Conservation (phyloP, 2,329 filamentous ascomycete genomes). For the Colletotrichum tabaci region DNA sequence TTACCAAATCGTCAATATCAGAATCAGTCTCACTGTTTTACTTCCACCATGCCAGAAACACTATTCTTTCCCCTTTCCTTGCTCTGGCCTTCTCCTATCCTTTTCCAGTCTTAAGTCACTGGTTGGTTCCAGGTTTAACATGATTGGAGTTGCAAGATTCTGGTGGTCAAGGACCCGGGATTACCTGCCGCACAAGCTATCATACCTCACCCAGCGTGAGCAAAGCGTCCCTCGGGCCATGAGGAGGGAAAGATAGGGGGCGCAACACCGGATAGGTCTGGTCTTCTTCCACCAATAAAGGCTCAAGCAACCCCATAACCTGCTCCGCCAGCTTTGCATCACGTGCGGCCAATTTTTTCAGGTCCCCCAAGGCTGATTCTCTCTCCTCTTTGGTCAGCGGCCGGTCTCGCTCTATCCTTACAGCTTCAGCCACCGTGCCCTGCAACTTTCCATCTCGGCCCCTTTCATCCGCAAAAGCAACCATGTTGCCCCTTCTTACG, state of each 20-base stretch:
- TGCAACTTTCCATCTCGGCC: not conserved
- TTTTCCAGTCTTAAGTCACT: not conserved
- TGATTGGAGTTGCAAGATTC: too few species aligned
- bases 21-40: not conserved
- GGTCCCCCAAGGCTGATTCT: slow-evolving; percentile 45
- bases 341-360: slow-evolving; percentile 46
- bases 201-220: slow-evolving; percentile 29
- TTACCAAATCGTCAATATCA: not conserved
- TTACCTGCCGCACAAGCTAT: not conserved
- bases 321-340: slow-evolving; percentile 46
- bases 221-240: slow-evolving; percentile 9
- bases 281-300: slow-evolving; percentile 38
- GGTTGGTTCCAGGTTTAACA: not conserved
- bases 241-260: slow-evolving; percentile 44
- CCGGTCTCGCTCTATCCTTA: slow-evolving; percentile 49
- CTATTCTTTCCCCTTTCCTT: too few species aligned
- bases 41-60: not conserved
- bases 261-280: slow-evolving; percentile 39
- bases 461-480: slow-evolving; percentile 48
- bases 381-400: slow-evolving; percentile 48
- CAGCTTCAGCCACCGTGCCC: slow-evolving; percentile 44
- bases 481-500: slow-evolving; percentile 55
- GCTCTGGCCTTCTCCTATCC: too few species aligned
- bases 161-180: not conserved
- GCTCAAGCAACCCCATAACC: slow-evolving; percentile 47